A percentile compares a stretch with the other conserved stretches of the same genome.
Evolutionary conservation across 2,329 filamentous ascomycete genomes (phyloP).

Genomic region (Colletotrichum horii): DNA sequence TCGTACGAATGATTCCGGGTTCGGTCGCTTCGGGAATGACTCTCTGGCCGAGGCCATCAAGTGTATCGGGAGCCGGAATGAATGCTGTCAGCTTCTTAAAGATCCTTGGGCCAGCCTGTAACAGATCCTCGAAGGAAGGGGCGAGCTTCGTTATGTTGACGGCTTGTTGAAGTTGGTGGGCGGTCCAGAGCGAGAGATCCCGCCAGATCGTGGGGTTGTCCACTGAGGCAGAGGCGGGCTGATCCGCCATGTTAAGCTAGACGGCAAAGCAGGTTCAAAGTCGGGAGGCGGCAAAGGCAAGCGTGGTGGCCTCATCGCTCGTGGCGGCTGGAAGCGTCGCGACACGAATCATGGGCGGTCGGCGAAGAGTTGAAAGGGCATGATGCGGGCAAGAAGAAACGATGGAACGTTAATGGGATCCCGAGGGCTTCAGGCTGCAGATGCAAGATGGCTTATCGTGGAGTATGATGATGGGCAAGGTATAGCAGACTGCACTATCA

Average conservation of each 20-base stretch:
- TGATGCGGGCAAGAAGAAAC: background rate
- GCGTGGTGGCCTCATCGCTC: slow-evolving; percentile 10
- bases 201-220: slow-evolving; percentile 53
- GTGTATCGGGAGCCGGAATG: slow-evolving; percentile 61
- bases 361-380: background rate
- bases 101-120: slow-evolving; percentile 73
- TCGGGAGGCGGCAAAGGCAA: background rate
- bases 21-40: slow-evolving; percentile 64
- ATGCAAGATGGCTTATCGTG: background rate
- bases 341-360: slow-evolving; percentile 8
- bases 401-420: background rate
- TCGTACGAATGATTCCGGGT: slow-evolving; percentile 43
- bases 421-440: background rate
- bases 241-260: slow-evolving; percentile 10
- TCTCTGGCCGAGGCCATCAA: slow-evolving; percentile 65
- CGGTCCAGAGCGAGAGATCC: slow-evolving; percentile 60
- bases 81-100: slow-evolving; percentile 72
- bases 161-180: slow-evolving; percentile 43
- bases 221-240: slow-evolving; percentile 22
- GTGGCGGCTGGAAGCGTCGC: slow-evolving; percentile 6
- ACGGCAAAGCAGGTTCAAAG: background rate
- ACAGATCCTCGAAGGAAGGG: slow-evolving; percentile 71
- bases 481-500: background rate
- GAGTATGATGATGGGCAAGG: background rate
- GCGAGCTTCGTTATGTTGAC: slow-evolving; percentile 64